A percentile compares a stretch with the other conserved stretches of the same genome.
These are phyloP conservation scores for Endothia cerciana DNA, from an alignment of 2,329 filamentous ascomycete species.

Conservation along the genomic window DNA sequence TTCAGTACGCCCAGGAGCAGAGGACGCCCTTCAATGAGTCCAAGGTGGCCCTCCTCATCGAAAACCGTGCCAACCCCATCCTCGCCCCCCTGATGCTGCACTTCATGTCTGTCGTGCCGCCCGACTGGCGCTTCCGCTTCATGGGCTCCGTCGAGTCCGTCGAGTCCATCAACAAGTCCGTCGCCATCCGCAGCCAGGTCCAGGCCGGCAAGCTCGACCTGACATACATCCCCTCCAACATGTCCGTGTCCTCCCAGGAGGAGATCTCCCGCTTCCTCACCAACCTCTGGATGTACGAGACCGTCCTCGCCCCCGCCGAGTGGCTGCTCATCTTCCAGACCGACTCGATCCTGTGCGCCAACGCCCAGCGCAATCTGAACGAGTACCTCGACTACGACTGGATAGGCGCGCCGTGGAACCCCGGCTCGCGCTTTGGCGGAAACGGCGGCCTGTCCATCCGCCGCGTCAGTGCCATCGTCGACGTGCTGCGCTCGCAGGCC, in stretches of 20 bases:
- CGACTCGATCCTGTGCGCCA: slow-evolving; percentile 61
- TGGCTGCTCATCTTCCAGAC: slow-evolving; percentile 59
- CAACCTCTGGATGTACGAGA: slow-evolving; percentile 56
- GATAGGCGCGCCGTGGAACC: slow-evolving; percentile 51
- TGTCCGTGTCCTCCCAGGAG: slow-evolving; percentile 52
- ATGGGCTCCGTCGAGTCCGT: slow-evolving; percentile 49
- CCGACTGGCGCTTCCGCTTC: slow-evolving; percentile 59
- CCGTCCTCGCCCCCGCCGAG: slow-evolving; percentile 53
- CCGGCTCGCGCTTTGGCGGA: slow-evolving; percentile 51
- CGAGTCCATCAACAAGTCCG: slow-evolving; percentile 36
- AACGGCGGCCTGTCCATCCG: slow-evolving; percentile 60
- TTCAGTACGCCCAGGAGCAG: slow-evolving; percentile 27
- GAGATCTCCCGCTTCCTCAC: slow-evolving; percentile 53
- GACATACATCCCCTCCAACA: slow-evolving; percentile 51
- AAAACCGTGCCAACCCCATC: slow-evolving; percentile 51
- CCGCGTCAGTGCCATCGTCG: slow-evolving; percentile 53
- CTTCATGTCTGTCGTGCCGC: slow-evolving; percentile 56
- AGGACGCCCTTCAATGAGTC: slow-evolving; percentile 50
- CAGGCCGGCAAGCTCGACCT: slow-evolving; percentile 56
- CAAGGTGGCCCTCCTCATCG: slow-evolving; percentile 58
- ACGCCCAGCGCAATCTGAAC: slow-evolving; percentile 54
- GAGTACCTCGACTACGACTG: slow-evolving; percentile 59
- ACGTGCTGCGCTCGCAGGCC: slow-evolving; percentile 52
- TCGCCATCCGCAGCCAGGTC: slow-evolving; percentile 53
- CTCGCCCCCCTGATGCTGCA: slow-evolving; percentile 55